Evolutionary conservation across 257 asterid genomes (phyloP), one percentile per base, ranked within the genome.

Genomic region (Ligustrum vulgare): DNA sequence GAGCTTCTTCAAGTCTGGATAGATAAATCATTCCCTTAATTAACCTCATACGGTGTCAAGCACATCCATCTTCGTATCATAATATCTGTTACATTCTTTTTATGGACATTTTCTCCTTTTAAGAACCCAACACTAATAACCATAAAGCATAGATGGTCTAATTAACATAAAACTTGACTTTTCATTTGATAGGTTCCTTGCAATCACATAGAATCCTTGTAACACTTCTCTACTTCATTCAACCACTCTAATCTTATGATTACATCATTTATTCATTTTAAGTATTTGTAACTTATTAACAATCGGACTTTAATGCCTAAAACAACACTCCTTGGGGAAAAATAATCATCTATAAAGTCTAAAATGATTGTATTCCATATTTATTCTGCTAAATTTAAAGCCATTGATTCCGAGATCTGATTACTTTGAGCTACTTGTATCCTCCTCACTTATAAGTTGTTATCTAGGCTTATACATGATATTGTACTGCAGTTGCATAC

Each of bases 391-490:
- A 6, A 45, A 45, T 45, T 45, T 20, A 56, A 56, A 56, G 35
- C 67, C 35, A 10, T 56, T 69, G 70, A 72, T 71, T 77, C 67
- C 39, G 69, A 72, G 25, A 67, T 69, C 70, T 74, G 69, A 75
- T 70, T 70, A 69, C 54, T 41, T 67, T 66, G 71, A 63, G 13
- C 37, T 33, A 22, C 60, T 41, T 47, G 23, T 58, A 63, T 56
- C 58, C 36, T 36, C 35, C 41, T 75, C 51, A 62, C 66, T 78
- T 12, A 49, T 25, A 69, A 69, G 73, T 22, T 39, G 36, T 11
- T 43, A 16, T 54, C 41, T 31, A 33, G 16, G 41, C 10, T 49
- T 35, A 28, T 16, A 68, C 39, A 49, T 34, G 69, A 23, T 25
- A 31, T 49, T 74, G 32, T 16, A 10, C 71, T 74, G 25, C 39